phyloP scores from a whole-genome alignment of 768 basidiomycete genomes.

The Boletus pseudopeckii region DNA sequence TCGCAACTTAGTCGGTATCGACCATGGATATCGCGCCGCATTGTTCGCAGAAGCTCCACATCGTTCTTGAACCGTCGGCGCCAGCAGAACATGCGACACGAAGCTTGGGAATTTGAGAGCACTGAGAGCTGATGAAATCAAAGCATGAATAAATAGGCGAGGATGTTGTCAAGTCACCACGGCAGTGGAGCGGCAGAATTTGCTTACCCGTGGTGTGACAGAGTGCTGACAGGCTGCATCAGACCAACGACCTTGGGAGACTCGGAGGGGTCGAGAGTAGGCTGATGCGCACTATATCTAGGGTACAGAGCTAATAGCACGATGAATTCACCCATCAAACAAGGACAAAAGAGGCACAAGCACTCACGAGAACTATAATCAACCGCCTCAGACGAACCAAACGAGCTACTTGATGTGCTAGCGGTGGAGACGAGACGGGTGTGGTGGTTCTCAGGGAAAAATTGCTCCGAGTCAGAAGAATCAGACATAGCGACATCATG shows the following conservation, averaged over 20 bases:
- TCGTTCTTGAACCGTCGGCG: constrained; percentile 62
- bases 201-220: constrained; percentile 72
- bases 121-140: constrained; percentile 47
- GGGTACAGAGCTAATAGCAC: constrained; percentile 46
- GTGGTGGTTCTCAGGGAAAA: constrained; percentile 51
- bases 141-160: constrained; percentile 10
- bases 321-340: neutral
- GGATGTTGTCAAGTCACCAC: constrained; percentile 12
- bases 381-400: constrained; percentile 46
- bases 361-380: constrained; percentile 47
- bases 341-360: neutral
- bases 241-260: constrained; percentile 53
- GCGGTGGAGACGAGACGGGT: constrained; percentile 62
- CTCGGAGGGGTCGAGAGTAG: constrained; percentile 48
- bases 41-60: constrained; percentile 89
- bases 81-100: constrained; percentile 74
- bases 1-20: constrained; percentile 55
- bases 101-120: constrained; percentile 80
- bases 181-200: neutral
- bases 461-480: constrained; percentile 56
- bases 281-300: constrained; percentile 60
- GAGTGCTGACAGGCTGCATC: constrained; percentile 58
- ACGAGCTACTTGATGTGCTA: constrained; percentile 52
- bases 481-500: constrained; percentile 70
- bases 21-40: constrained; percentile 89